Evolutionary conservation across 371 early-diverging fungal species (phyloP).

Genomic region (Zychaea mexicana): DNA sequence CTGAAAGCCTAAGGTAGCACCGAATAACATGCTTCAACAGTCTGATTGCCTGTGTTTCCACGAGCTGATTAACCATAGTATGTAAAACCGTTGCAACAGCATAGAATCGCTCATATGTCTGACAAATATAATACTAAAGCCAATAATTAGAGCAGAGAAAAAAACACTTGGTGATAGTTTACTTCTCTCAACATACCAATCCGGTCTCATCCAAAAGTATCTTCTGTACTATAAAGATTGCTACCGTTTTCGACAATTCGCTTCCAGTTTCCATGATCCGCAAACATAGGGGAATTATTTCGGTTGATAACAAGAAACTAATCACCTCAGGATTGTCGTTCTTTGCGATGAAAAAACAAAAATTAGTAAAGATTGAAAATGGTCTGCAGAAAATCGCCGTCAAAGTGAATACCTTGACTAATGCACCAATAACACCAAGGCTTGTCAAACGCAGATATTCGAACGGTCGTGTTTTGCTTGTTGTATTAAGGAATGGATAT

Average conservation of each 20-base stretch:
- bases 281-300: slow-evolving; percentile 97
- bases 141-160: not conserved
- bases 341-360: slow-evolving; percentile 33
- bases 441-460: slow-evolving; percentile 94
- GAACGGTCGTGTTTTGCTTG: slow-evolving; percentile 91
- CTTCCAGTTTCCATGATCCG: slow-evolving; percentile 98
- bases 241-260: slow-evolving; percentile 97
- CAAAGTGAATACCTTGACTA: slow-evolving; percentile 78
- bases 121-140: slow-evolving; percentile 89
- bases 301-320: slow-evolving; percentile 94
- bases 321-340: slow-evolving; percentile 95
- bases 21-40: slow-evolving; percentile 95
- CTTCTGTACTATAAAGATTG: slow-evolving; percentile 97
- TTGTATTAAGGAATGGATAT: slow-evolving; percentile 98
- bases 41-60: slow-evolving; percentile 83
- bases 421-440: slow-evolving; percentile 94
- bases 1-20: slow-evolving; percentile 93
- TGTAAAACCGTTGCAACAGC: slow-evolving; percentile 96
- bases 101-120: slow-evolving; percentile 96
- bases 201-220: slow-evolving; percentile 96
- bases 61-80: slow-evolving; percentile 92
- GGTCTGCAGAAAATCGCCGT: no score
- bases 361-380: not conserved
- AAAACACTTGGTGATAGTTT: not conserved
- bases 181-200: slow-evolving; percentile 53